Evolutionary conservation across 2,329 filamentous ascomycete genomes (phyloP).

Genomic region (Torrubiella hemipterigena): DNA sequence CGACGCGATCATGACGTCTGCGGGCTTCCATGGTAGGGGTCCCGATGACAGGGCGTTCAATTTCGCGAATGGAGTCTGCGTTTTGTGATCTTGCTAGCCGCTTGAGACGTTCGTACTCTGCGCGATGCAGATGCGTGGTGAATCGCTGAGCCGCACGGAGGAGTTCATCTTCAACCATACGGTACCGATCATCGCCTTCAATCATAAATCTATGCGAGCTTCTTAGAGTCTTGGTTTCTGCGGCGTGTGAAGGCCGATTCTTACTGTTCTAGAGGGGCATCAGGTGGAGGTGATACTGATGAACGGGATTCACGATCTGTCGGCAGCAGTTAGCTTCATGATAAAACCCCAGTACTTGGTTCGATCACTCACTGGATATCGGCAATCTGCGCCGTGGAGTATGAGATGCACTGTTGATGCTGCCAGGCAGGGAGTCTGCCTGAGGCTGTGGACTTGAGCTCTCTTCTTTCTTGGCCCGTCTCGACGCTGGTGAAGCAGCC

Average conservation of each 20-base stretch:
- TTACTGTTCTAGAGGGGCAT: slow-evolving; percentile 34
- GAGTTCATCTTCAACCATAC: slow-evolving; percentile 80
- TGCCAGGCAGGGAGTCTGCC: no score
- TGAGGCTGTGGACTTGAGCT: slow-evolving; percentile 1
- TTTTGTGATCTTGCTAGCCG: slow-evolving; percentile 41
- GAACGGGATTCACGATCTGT: slow-evolving; percentile 20
- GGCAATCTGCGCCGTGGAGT: slow-evolving; percentile 4
- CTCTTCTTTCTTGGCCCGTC: slow-evolving; percentile 1
- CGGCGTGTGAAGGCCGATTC: slow-evolving; percentile 1
- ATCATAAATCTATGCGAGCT: slow-evolving; percentile 43
- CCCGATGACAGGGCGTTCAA: slow-evolving; percentile 38
- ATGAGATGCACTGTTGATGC: no score
- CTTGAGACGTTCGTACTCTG: slow-evolving; percentile 61
- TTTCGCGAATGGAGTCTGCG: slow-evolving; percentile 34
- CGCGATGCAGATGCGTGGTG: slow-evolving; percentile 65
- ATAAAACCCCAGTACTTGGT: no score
- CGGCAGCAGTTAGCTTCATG: not conserved
- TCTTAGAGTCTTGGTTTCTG: not conserved
- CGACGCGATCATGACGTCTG: slow-evolving; percentile 10
- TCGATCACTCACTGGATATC: slow-evolving; percentile 6
- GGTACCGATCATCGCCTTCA: slow-evolving; percentile 61
- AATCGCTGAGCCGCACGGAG: slow-evolving; percentile 54
- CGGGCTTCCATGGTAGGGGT: slow-evolving; percentile 15
- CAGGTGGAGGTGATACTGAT: slow-evolving; percentile 40
- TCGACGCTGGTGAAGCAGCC: slow-evolving; percentile 2